phyloP scores from a whole-genome alignment of 371 early-diverging fungal species.

The Dichotomocladium elegans region DNA sequence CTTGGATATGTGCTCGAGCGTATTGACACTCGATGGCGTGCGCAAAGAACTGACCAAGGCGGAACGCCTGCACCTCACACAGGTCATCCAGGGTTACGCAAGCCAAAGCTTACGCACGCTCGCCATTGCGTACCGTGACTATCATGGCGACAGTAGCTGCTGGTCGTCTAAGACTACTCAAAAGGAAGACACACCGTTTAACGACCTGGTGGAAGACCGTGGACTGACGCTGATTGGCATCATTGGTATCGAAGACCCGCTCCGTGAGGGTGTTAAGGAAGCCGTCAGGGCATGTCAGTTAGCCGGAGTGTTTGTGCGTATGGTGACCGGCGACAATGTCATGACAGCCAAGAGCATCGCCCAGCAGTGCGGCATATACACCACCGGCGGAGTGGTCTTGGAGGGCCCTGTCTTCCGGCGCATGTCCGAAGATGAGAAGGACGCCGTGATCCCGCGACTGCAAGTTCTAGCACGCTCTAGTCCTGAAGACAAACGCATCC shows the following conservation, averaged over 20 bases:
- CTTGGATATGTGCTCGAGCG: conserved; percentile 34
- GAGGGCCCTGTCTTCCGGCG: conserved; percentile 66
- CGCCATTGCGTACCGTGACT: conserved; percentile 70
- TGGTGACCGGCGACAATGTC: conserved; percentile 85
- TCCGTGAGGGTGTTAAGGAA: conserved; percentile 65
- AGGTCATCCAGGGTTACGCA: conserved; percentile 58
- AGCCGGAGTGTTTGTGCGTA: conserved; percentile 79
- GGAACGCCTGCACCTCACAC: conserved; percentile 38
- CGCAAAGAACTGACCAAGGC: conserved; percentile 43
- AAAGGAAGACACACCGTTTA: conserved; percentile 22
- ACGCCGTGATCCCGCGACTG: conserved; percentile 23
- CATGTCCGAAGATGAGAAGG: conserved; percentile 42
- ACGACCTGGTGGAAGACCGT: conserved; percentile 41
- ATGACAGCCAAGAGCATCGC: conserved; percentile 75
- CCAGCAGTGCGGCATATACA: conserved; percentile 64
- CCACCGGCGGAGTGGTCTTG: conserved; percentile 57
- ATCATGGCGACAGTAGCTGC: conserved; percentile 51
- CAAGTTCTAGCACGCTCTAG: conserved; percentile 72
- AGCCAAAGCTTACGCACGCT: conserved; percentile 63
- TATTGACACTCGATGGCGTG: conserved; percentile 33
- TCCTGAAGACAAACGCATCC: conserved; percentile 73
- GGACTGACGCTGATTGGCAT: conserved; percentile 54
- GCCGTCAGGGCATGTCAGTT: conserved; percentile 62
- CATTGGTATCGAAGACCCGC: conserved; percentile 75
- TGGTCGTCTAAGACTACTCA: conserved; percentile 68